Evolutionary conservation across 2,329 filamentous ascomycete species (phyloP).

Genomic region (Verticillium nubilum): DNA sequence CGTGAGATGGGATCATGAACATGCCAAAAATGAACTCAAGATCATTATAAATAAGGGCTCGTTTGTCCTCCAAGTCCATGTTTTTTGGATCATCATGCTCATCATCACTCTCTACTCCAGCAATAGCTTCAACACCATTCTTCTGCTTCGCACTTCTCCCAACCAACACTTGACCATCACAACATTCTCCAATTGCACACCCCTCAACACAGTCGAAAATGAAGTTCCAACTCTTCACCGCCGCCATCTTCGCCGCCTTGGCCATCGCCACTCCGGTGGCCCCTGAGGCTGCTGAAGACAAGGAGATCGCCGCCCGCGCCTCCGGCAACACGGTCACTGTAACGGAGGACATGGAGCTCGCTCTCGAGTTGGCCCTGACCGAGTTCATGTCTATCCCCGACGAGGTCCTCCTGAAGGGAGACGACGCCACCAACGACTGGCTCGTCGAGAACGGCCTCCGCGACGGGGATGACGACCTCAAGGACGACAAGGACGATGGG

Average conservation of each 20-base stretch:
- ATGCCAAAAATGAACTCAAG: neutral
- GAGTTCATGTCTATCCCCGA: constrained; percentile 17
- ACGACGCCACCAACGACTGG: constrained; percentile 15
- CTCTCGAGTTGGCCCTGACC: constrained; percentile 7
- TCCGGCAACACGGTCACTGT: neutral
- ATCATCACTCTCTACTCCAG: neutral
- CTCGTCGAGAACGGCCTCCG: constrained; percentile 14
- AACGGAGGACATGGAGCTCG: constrained; percentile 3
- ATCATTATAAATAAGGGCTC: neutral
- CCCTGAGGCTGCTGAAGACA: neutral
- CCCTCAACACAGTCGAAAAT: constrained; percentile 1
- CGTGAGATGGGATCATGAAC: neutral
- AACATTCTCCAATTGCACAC: too few relatives aligned
- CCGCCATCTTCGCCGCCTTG: constrained; percentile 9
- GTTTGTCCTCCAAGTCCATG: neutral
- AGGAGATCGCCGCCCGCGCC: constrained; percentile 1
- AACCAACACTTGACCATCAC: neutral
- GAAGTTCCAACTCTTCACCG: constrained; percentile 9
- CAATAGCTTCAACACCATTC: neutral
- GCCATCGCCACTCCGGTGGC: constrained; percentile 3
- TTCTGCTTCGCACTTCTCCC: neutral
- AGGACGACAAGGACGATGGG: neutral
- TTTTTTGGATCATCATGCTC: neutral
- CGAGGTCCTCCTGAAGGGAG: constrained; percentile 15
- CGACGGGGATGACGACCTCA: constrained; percentile 1